phyloP scores from a whole-genome alignment of 1,284 basidiomycete genomes.

The Ceratobasidium sp. region DNA sequence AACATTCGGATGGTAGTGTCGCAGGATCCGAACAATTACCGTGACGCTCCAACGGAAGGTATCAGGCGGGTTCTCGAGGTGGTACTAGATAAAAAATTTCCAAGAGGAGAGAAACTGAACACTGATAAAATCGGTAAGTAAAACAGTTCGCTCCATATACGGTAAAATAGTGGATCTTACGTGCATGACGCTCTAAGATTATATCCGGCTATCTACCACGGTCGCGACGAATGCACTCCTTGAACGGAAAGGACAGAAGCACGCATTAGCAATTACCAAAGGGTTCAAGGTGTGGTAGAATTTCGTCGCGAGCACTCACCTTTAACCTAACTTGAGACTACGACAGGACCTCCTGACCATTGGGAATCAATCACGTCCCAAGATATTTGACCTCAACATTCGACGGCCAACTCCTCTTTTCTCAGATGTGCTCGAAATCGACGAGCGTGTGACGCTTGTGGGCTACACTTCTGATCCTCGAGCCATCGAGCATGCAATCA shows the following conservation, averaged over 20 bases:
- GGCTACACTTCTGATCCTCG: constrained; percentile 92
- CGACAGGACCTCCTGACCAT: constrained; percentile 84
- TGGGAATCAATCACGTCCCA: constrained; percentile 92
- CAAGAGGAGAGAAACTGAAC: constrained; percentile 74
- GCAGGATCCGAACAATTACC: constrained; percentile 87
- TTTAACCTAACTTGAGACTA: constrained; percentile 54
- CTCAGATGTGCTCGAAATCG: constrained; percentile 85
- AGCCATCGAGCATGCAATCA: constrained; percentile 78
- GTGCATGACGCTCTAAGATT: constrained; percentile 67
- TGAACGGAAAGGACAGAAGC: constrained; percentile 92
- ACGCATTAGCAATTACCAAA: constrained; percentile 91
- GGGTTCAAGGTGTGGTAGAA: constrained; percentile 74
- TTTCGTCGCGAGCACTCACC: background rate
- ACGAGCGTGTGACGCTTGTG: constrained; percentile 94
- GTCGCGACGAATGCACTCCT: constrained; percentile 97
- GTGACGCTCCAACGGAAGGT: constrained; percentile 94
- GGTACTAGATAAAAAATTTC: constrained; percentile 75
- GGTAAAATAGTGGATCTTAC: no score
- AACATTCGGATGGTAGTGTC: constrained; percentile 69
- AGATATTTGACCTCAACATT: constrained; percentile 90
- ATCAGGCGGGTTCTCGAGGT: constrained; percentile 91
- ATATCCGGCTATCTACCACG: constrained; percentile 92
- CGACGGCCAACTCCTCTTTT: constrained; percentile 85
- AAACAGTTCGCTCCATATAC: no score
- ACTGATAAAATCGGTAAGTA: constrained; percentile 85